Conservation (phyloP, 495 filamentous ascomycete species). For the Lasiosphaeria miniovina region DNA sequence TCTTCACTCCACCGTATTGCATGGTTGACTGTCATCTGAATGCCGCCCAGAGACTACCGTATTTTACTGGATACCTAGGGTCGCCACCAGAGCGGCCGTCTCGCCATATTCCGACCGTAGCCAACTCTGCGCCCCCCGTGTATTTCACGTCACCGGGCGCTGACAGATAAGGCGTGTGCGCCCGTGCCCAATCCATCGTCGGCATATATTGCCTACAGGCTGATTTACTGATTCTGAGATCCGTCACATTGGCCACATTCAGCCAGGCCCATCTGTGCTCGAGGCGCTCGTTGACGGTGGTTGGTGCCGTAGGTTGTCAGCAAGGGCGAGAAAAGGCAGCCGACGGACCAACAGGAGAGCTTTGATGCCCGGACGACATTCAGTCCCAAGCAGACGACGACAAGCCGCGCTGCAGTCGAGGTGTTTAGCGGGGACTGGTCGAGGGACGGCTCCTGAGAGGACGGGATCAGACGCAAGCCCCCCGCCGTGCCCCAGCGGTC, state of each 20-base stretch:
- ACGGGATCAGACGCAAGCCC: constrained; percentile 16
- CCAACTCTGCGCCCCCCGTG: neutral
- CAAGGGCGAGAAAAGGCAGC: constrained; percentile 23
- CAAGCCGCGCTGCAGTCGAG: constrained; percentile 17
- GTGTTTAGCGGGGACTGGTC: constrained; percentile 14
- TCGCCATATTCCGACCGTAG: neutral
- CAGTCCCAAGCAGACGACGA: constrained; percentile 16
- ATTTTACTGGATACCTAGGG: neutral
- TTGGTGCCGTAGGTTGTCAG: constrained; percentile 26
- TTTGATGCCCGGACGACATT: constrained; percentile 21
- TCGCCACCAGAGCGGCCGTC: neutral
- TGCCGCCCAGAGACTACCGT: too few relatives aligned
- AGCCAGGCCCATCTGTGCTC: constrained; percentile 13
- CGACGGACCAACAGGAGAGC: constrained; percentile 23
- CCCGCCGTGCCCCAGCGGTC: neutral
- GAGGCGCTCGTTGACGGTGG: constrained; percentile 19
- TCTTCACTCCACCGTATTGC: too few relatives aligned
- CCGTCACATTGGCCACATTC: constrained; percentile 26
- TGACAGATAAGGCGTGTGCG: constrained; percentile 1
- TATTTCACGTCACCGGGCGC: neutral
- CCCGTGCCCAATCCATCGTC: neutral
- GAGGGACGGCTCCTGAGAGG: constrained; percentile 11
- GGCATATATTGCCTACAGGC: constrained; percentile 12
- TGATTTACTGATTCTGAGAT: constrained; percentile 24
- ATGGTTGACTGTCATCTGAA: too few relatives aligned